Base-by-base conservation (phyloP, 805 yeast species). In the Clavispora santaluciae region DNA sequence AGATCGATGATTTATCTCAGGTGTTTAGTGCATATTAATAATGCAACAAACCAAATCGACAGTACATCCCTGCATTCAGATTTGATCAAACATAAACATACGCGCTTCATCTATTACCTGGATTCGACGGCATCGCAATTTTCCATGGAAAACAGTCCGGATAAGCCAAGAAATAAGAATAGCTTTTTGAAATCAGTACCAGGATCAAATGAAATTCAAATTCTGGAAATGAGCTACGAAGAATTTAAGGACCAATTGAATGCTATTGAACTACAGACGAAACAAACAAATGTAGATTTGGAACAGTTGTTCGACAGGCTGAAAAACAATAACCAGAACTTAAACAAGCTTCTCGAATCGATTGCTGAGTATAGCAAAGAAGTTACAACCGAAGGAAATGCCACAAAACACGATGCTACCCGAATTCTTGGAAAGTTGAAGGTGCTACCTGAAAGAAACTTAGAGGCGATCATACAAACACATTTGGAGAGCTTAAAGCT, bases 251-350 rank as follows among this genome's bases (percentile, higher is more conserved):
- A 54, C 30, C 67, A 57, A 37, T 43, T 67, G 36, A 46, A 52
- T 35, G 48, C 51, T 20, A 47, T 68, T 12, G 72, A 66, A 46
- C 48, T 53, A 1, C 62, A 57, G 34, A 57, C 68, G 3, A 59
- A 59, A 28, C 73, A 68, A 43, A 61, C 67, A 5, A 55, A 54
- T 23, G 51, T 57, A 1, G 73, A 67, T 44, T 46, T 68, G 40
- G 63, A 51, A 4, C 68, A 67, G 43, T 54, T 68, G 35, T 56
- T 54, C 18, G 70, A 65, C 30, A 49, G 72, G 22, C 68, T 63
- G 63, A 67, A 63, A 49, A 66, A 63, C 46, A 68, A 68, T 45
- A 66, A 68, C 45, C 61, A 58, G 40, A 48, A 63, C 42, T 60
- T 68, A 54, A 65, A 59, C 41, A 59, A 56, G 43, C 53, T 68